These are phyloP conservation scores for Cyberlindnera euphorbiiphila DNA, from an alignment of 805 yeast genomes.

Conservation along the genomic window DNA sequence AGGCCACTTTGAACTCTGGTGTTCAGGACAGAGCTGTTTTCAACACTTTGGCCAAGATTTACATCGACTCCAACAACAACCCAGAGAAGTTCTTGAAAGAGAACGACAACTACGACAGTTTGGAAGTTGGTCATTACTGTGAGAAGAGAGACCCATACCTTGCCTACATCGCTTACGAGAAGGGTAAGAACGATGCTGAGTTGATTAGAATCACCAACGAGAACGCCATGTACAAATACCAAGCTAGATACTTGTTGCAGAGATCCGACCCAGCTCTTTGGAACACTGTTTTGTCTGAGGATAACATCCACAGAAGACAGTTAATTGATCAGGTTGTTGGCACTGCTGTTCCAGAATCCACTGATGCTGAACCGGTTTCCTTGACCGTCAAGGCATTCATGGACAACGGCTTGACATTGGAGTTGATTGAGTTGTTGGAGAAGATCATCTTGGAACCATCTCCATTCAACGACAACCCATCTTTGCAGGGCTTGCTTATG, in stretches of 20 bases:
- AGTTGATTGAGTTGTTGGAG: conserved; percentile 90
- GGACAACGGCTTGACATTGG: conserved; percentile 91
- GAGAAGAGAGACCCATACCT: conserved; percentile 98
- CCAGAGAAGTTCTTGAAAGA: conserved; percentile 96
- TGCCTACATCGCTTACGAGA: conserved; percentile 96
- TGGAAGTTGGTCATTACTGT: conserved; percentile 95
- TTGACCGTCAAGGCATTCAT: conserved; percentile 92
- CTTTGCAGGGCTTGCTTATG: conserved; percentile 87
- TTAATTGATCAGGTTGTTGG: conserved; percentile 92
- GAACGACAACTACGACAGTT: conserved; percentile 85
- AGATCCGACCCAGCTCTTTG: conserved; percentile 86
- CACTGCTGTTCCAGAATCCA: conserved; percentile 92
- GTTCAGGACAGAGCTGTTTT: conserved; percentile 85
- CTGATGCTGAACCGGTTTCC: conserved; percentile 90
- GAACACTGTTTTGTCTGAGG: conserved; percentile 70
- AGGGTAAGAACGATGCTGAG: conserved; percentile 89
- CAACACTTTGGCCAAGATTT: conserved; percentile 95
- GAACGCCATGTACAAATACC: conserved; percentile 97
- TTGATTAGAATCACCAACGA: conserved; percentile 90
- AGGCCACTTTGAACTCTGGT: conserved; percentile 80
- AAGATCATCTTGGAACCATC: conserved; percentile 96
- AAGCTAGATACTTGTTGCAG: conserved; percentile 89
- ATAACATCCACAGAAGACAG: conserved; percentile 84
- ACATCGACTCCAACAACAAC: conserved; percentile 94
- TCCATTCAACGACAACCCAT: conserved; percentile 92